phyloP scores from a whole-genome alignment of 2,329 filamentous ascomycete species.

The Exophiala sp. region DNA sequence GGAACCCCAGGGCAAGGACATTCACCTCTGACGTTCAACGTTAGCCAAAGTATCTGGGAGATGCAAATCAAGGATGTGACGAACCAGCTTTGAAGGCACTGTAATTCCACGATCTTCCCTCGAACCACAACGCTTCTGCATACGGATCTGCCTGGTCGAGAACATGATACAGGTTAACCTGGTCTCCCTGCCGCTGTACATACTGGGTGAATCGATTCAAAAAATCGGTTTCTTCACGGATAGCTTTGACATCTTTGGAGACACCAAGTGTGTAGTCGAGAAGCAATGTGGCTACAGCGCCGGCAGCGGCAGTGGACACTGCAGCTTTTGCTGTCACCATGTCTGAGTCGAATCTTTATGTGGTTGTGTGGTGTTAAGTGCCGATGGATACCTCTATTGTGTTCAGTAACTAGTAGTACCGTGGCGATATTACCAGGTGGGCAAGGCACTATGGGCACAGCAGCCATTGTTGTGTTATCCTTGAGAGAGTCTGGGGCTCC shows the following conservation, averaged over 20 bases:
- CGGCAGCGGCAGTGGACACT: not conserved
- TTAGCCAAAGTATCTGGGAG: not conserved
- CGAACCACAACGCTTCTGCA: slow-evolving; percentile 46
- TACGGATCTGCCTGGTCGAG: slow-evolving; percentile 38
- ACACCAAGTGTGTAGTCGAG: not conserved
- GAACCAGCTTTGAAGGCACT: slow-evolving; percentile 15
- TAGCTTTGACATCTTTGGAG: not conserved
- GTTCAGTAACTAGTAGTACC: too few species aligned
- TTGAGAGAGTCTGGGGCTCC: too few species aligned
- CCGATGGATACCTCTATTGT: too few species aligned
- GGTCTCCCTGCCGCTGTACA: not conserved
- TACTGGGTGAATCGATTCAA: not conserved
- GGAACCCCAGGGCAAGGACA: slow-evolving; percentile 40
- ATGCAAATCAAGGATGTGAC: not conserved
- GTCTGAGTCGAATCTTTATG: too few species aligned
- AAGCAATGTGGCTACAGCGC: not conserved
- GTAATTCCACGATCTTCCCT: slow-evolving; percentile 47
- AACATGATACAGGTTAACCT: slow-evolving; percentile 36
- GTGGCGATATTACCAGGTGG: too few species aligned
- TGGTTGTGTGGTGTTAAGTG: too few species aligned
- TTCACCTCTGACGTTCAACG: slow-evolving; percentile 37
- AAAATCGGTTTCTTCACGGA: not conserved
- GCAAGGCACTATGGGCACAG: too few species aligned
- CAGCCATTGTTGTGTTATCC: too few species aligned
- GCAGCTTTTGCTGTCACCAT: not conserved